Percentiles rank a stretch among this genome's conserved stretches.
Evolutionary conservation across 2,329 filamentous ascomycete genomes (phyloP).

Genomic region (Aspergillus udagawae): DNA sequence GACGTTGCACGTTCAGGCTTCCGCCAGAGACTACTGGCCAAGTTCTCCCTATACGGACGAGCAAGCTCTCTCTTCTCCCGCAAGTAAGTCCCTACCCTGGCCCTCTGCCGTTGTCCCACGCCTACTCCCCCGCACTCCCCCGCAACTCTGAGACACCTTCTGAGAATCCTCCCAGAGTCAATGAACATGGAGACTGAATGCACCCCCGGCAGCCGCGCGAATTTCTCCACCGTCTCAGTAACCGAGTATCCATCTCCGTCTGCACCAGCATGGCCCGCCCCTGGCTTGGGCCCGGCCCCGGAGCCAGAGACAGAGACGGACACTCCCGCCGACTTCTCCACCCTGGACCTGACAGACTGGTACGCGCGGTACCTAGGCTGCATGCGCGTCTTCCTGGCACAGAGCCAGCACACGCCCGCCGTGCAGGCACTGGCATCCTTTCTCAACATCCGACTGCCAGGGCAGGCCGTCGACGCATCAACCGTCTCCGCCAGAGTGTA

Average conservation of each 20-base stretch:
- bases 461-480: slow-evolving; percentile 21
- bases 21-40: slow-evolving; percentile 29
- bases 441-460: slow-evolving; percentile 87
- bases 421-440: slow-evolving; percentile 86
- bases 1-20: slow-evolving; percentile 27
- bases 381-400: slow-evolving; percentile 80
- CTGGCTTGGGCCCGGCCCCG: not conserved
- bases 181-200: slow-evolving; percentile 27
- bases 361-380: slow-evolving; percentile 84
- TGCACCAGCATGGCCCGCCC: slow-evolving; percentile 8
- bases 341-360: slow-evolving; percentile 74
- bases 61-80: slow-evolving; percentile 24
- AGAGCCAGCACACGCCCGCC: slow-evolving; percentile 72
- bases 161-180: slow-evolving; percentile 23
- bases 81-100: slow-evolving; percentile 21
- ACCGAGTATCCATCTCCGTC: not conserved
- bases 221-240: slow-evolving; percentile 6
- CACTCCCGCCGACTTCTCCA: slow-evolving; percentile 32
- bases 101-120: no score
- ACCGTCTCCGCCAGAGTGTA: slow-evolving; percentile 74
- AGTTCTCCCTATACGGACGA: slow-evolving; percentile 26
- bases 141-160: slow-evolving; percentile 47
- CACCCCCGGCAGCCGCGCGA: slow-evolving; percentile 20
- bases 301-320: not conserved
- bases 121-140: not conserved